These are phyloP conservation scores for Candida insectalens DNA, from an alignment of 805 yeast genomes.

Conservation along the genomic window DNA sequence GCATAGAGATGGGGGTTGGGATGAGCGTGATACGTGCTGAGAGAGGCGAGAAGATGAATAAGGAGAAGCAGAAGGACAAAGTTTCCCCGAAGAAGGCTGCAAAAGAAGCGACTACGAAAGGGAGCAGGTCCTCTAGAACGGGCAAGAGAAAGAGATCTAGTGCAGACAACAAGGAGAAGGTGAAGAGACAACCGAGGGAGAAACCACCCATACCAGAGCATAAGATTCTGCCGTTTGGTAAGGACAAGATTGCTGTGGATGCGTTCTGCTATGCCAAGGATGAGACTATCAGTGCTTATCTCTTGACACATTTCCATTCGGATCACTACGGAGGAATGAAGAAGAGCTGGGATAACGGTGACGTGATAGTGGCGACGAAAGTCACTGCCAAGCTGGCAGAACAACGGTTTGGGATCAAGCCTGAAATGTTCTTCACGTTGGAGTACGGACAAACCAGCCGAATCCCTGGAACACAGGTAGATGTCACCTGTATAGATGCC, in stretches of 20 bases:
- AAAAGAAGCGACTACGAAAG: too few relatives aligned
- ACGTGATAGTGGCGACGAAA: slow-evolving; percentile 56
- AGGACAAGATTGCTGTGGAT: slow-evolving; percentile 43
- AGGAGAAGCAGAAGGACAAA: too few relatives aligned
- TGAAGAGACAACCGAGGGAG: slow-evolving; percentile 8
- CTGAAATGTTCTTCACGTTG: slow-evolving; percentile 26
- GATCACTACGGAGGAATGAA: slow-evolving; percentile 89
- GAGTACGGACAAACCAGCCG: slow-evolving; percentile 28
- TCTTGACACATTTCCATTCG: slow-evolving; percentile 79
- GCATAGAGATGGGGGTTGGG: too few relatives aligned
- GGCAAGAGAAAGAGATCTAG: not conserved
- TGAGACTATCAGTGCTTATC: slow-evolving; percentile 39
- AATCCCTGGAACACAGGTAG: slow-evolving; percentile 31
- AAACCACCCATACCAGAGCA: slow-evolving; percentile 43
- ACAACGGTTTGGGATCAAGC: slow-evolving; percentile 44
- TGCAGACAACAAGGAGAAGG: not conserved
- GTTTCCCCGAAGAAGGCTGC: too few relatives aligned
- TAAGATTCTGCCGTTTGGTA: slow-evolving; percentile 39
- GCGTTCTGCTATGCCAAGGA: slow-evolving; percentile 48
- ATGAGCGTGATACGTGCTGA: too few relatives aligned
- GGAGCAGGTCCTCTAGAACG: too few relatives aligned
- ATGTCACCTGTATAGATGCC: slow-evolving; percentile 66
- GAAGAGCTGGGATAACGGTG: slow-evolving; percentile 65
- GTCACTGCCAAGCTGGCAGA: slow-evolving; percentile 54
- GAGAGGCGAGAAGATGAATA: too few relatives aligned